Evolutionary conservation across 495 filamentous ascomycete species (phyloP), one percentile per base, ranked within the genome.

Genomic region (Physcia stellaris): DNA sequence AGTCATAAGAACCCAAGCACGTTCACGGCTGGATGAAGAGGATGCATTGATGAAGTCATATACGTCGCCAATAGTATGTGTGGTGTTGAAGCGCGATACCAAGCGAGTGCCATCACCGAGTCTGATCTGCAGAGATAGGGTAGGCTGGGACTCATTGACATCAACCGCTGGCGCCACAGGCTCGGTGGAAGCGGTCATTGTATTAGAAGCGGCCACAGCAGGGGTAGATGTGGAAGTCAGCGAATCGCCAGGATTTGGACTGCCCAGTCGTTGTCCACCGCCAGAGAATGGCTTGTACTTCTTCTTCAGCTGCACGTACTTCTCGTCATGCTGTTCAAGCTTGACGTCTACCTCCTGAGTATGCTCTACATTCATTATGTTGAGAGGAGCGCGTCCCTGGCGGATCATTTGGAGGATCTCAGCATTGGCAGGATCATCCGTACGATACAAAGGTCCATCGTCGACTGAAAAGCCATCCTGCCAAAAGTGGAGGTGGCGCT

Each of bases 401-500:
- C 86, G 76, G 52, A 98, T 98, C 59, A 85, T 78, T 21, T 79
- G 68, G 16, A 98, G 64, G 38, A 86, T 83, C 19, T 73, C 73
- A 15, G 77, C 75, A 51, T 95, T 93, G 4, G 72, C 73, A 12
- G 90, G 86, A 54, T 96, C 87, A 48, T 93, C 83, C 39, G 84
- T 87, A 23, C 81, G 75, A 50, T 76, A 86, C 6, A 98, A 75
- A n/a, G 80, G 75, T 15, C 90, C 90, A 51, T 96, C 87, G 46
- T 95, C 92, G 24, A 98, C 77, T 32, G 85, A 94, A 52, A 96
- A 94, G 2, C 90, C 90, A 58, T 98, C 82, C 11, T 69, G 63
- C 90, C 90, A 98, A 43, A 98, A 79, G 49, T 94, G 86, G 27
- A 98, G 68, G 13, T 72, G 73, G 27, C 86, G 75, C 28, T 72